These are phyloP conservation scores for Chloroidium sp. DNA, from an alignment of 163 green algal species.

Conservation along the genomic window DNA sequence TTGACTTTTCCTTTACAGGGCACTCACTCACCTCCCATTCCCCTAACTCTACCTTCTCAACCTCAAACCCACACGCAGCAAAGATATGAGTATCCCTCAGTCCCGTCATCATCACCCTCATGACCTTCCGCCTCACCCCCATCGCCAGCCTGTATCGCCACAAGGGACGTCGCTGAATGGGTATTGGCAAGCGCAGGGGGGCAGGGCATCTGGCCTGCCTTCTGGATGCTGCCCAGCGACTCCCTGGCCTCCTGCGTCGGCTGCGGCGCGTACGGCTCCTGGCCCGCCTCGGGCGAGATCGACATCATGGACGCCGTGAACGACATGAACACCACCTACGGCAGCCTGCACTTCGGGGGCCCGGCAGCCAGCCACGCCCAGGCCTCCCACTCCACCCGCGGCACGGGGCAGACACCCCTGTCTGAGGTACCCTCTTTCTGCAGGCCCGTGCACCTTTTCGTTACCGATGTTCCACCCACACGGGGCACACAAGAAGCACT, in stretches of 20 bases:
- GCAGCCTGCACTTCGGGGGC: constrained; percentile 30
- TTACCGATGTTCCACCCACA: too few relatives aligned
- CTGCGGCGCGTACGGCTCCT: constrained; percentile 13
- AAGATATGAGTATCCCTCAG: too few relatives aligned
- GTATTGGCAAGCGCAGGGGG: background rate
- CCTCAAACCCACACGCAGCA: too few relatives aligned
- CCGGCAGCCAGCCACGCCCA: background rate
- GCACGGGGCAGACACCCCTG: too few relatives aligned
- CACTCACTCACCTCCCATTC: too few relatives aligned
- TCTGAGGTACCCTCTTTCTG: too few relatives aligned
- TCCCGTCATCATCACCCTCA: background rate
- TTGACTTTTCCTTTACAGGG: too few relatives aligned
- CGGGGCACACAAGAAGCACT: too few relatives aligned
- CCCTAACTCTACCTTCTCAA: too few relatives aligned
- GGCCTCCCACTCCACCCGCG: background rate
- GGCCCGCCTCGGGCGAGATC: constrained; percentile 30
- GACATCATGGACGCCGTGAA: constrained; percentile 34
- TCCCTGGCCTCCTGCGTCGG: background rate
- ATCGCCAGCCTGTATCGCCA: background rate
- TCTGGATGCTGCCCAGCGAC: constrained; percentile 30
- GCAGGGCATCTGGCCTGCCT: constrained; percentile 24
- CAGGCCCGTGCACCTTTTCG: too few relatives aligned
- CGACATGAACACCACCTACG: background rate
- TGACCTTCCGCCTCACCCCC: background rate
- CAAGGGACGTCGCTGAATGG: background rate